phyloP scores from a whole-genome alignment of 169 alveolate genomes.

The Plasmodium vivax region DNA sequence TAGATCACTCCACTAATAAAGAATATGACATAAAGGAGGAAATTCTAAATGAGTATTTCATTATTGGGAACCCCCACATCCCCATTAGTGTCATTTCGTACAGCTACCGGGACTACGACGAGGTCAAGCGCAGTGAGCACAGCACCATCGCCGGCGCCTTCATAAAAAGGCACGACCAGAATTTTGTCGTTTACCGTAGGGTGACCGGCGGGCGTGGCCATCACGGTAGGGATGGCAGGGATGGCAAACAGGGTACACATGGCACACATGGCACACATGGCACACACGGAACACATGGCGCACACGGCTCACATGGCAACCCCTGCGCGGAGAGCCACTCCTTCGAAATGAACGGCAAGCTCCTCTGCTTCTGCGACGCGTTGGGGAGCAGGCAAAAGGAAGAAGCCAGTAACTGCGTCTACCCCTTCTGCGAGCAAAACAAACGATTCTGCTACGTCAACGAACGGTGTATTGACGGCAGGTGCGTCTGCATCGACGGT shows the following conservation, averaged over 20 bases:
- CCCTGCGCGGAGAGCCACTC: constrained; percentile 20
- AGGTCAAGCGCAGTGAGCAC: constrained; percentile 33
- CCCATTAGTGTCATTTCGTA: constrained; percentile 59
- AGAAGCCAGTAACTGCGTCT: constrained; percentile 7
- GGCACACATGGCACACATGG: too few relatives aligned
- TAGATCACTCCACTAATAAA: constrained; percentile 32
- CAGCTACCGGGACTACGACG: constrained; percentile 38
- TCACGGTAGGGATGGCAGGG: too few relatives aligned
- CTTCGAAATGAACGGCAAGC: constrained; percentile 32
- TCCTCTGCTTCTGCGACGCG: constrained; percentile 40
- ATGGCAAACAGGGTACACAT: too few relatives aligned
- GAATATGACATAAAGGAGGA: constrained; percentile 74
- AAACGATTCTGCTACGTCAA: constrained; percentile 52
- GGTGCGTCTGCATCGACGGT: constrained; percentile 66
- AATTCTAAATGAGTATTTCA: constrained; percentile 68
- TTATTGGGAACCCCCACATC: constrained; percentile 65
- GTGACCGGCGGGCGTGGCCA: neutral
- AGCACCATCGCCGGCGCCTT: constrained; percentile 62
- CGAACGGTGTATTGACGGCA: constrained; percentile 67
- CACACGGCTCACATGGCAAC: too few relatives aligned
- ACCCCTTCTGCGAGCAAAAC: constrained; percentile 54
- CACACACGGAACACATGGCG: too few relatives aligned
- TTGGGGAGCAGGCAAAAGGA: neutral
- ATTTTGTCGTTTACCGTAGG: neutral
- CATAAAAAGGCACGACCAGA: constrained; percentile 22